Conservation (phyloP, 148 eudicot species). For the Rhododendron vialii region DNA sequence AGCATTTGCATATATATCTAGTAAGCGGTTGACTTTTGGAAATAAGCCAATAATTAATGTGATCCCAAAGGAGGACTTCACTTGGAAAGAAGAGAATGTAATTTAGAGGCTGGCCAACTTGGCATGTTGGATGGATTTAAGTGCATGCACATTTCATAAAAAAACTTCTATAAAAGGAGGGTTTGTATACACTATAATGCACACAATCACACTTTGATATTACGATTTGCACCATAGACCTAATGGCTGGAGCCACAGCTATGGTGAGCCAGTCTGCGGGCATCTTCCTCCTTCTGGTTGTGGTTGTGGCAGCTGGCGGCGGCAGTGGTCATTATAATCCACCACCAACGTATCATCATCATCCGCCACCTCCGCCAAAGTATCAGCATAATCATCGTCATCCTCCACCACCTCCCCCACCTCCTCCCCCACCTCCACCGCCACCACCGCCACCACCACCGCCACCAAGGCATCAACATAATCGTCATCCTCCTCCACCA, state of each 20-base stretch:
- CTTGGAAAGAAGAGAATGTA: no score
- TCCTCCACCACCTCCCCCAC: not conserved
- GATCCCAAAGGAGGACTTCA: no score
- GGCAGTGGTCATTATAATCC: not conserved
- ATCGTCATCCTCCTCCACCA: no score
- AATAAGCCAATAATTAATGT: no score
- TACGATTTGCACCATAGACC: no score
- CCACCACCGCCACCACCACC: no score
- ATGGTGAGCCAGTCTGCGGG: no score
- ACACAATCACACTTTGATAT: not conserved
- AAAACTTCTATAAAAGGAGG: not conserved
- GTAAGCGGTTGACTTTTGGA: no score
- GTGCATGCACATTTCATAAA: not conserved
- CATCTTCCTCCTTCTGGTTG: not conserved
- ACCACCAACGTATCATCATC: not conserved
- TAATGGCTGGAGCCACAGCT: not conserved
- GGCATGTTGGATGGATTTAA: no score
- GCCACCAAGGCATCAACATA: no score
- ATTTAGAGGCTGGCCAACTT: no score
- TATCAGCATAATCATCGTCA: not conserved
- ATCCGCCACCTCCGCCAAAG: not conserved
- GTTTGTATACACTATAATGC: not conserved
- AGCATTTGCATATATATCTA: no score
- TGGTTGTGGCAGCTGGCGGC: not conserved
- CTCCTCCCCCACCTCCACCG: fast-evolving